phyloP scores from a whole-genome alignment of 257 asterid genomes.

The Penstemon newberryi region DNA sequence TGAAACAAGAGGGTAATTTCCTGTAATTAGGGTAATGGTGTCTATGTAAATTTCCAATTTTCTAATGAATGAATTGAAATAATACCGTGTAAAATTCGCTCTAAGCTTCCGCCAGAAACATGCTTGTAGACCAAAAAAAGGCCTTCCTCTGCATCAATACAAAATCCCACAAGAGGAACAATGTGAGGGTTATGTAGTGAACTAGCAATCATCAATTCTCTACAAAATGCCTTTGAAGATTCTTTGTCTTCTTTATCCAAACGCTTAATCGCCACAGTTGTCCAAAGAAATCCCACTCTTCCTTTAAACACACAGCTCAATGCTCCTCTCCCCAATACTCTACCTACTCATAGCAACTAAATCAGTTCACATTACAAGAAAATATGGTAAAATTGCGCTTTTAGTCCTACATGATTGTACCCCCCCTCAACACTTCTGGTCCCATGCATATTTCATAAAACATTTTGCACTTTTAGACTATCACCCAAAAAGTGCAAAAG shows the following conservation, averaged over 20 bases:
- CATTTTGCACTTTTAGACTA: too few species aligned
- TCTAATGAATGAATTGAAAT: constrained; percentile 1
- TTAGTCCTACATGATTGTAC: too few species aligned
- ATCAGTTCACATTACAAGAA: constrained; percentile 1
- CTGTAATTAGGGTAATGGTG: too few species aligned
- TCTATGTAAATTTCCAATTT: too few species aligned
- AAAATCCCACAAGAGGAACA: constrained; percentile 89
- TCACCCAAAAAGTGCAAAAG: too few species aligned
- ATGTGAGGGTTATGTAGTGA: constrained; percentile 67
- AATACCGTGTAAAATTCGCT: constrained; percentile 70
- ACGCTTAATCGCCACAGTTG: constrained; percentile 72
- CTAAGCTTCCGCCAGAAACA: constrained; percentile 92
- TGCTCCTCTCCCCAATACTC: constrained; percentile 98
- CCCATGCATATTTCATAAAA: too few species aligned
- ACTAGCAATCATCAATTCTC: constrained; percentile 92
- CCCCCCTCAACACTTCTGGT: too few species aligned
- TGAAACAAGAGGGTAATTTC: too few species aligned
- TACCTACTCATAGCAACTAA: constrained; percentile 49
- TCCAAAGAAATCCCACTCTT: constrained; percentile 63
- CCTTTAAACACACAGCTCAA: constrained; percentile 91
- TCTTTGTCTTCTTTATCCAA: constrained; percentile 82
- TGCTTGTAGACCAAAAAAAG: constrained; percentile 81
- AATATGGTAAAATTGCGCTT: not conserved
- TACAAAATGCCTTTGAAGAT: constrained; percentile 84
- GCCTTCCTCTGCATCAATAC: constrained; percentile 85